Percentiles rank a stretch among this genome's conserved stretches.
Conservation (phyloP, 2,329 filamentous ascomycete species). For the Ophiostoma triangulosporum region DNA sequence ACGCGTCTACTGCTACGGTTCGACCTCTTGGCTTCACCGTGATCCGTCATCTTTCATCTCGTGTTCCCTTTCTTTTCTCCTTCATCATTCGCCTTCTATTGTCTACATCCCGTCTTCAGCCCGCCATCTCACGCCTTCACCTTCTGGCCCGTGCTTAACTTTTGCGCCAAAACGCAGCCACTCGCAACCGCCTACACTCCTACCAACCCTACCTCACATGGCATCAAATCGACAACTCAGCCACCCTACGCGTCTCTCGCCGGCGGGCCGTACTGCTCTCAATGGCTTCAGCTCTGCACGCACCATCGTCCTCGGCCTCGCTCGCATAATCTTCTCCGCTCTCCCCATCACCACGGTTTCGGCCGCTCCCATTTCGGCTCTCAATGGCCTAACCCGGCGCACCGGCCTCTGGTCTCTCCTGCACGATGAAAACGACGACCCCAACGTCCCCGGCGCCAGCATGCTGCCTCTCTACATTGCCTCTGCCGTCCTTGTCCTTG, state of each 20-base stretch:
- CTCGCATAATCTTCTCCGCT: constrained; percentile 35
- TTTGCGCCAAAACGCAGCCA: too few relatives aligned
- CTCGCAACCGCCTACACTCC: background rate
- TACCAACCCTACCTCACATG: constrained; percentile 2
- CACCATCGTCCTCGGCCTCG: constrained; percentile 36
- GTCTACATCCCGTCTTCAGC: background rate
- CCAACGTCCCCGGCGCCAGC: constrained; percentile 45
- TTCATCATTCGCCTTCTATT: background rate
- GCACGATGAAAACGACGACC: constrained; percentile 29
- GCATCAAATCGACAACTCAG: constrained; percentile 3
- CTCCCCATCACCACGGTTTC: constrained; percentile 24
- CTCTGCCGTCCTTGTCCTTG: constrained; percentile 68
- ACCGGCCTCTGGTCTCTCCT: background rate
- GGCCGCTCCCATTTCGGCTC: constrained; percentile 29
- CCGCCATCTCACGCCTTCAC: background rate
- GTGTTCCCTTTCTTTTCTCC: background rate
- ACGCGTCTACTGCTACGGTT: background rate
- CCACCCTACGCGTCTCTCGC: constrained; percentile 1
- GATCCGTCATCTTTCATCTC: background rate
- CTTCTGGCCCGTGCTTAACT: too few relatives aligned
- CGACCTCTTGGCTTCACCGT: background rate
- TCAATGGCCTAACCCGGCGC: constrained; percentile 7
- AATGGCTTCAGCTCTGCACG: constrained; percentile 25
- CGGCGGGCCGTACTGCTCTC: background rate
- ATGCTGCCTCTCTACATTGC: constrained; percentile 72